Conservation (phyloP, 345 rosid species). For the Cochlearia excelsa region DNA sequence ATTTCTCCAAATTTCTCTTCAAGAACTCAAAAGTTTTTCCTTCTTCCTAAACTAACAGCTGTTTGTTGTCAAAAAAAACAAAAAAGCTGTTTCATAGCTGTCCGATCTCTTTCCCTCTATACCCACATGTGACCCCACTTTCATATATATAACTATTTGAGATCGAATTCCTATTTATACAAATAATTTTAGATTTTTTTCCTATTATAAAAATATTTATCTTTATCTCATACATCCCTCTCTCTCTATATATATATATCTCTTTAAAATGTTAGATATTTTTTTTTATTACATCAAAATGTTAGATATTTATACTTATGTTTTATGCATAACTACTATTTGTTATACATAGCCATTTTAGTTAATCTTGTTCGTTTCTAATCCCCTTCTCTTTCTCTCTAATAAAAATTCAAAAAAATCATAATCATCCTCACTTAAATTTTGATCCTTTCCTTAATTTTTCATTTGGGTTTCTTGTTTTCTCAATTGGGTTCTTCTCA, state of each 20-base stretch:
- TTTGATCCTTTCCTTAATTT: neutral
- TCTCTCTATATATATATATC: slow-evolving; percentile 10
- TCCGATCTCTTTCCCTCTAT: slow-evolving; percentile 31
- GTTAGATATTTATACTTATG: slow-evolving; percentile 17
- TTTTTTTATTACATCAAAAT: no score
- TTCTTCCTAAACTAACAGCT: no score
- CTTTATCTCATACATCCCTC: slow-evolving; percentile 28
- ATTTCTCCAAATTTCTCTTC: slow-evolving; percentile 29
- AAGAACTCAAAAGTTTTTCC: slow-evolving; percentile 19
- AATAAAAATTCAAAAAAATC: neutral
- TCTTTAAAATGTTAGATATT: no score
- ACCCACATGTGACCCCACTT: slow-evolving; percentile 40
- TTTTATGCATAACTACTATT: slow-evolving; percentile 37
- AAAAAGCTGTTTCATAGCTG: slow-evolving; percentile 32
- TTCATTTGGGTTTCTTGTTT: slow-evolving; percentile 7
- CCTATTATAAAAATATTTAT: slow-evolving; percentile 24
- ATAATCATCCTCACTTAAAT: neutral
- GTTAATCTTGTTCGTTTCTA: slow-evolving; percentile 34
- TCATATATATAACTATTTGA: slow-evolving; percentile 29
- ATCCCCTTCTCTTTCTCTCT: slow-evolving; percentile 28
- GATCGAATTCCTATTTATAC: slow-evolving; percentile 33
- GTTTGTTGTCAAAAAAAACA: no score
- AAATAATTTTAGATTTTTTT: slow-evolving; percentile 14
- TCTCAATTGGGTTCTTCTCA: slow-evolving; percentile 10
- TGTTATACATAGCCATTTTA: slow-evolving; percentile 39